Evolutionary conservation across 2,329 filamentous ascomycete genomes (phyloP), one percentile per base, ranked within the genome.

Genomic region (Thielaviopsis populi): DNA sequence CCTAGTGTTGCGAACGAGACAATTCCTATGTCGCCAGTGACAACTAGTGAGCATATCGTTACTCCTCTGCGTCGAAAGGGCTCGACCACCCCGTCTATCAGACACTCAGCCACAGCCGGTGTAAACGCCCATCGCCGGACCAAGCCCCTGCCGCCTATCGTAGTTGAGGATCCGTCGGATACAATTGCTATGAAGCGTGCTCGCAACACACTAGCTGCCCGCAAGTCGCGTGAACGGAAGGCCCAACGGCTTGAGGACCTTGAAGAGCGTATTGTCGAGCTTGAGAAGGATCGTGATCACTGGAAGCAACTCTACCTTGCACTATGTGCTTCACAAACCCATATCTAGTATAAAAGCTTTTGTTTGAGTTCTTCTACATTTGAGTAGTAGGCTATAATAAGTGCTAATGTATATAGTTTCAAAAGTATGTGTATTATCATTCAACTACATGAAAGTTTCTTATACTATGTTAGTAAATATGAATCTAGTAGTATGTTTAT

Each of bases 221-320:
- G 92, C 69, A 96, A 96, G 77, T 96, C 91, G 66, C 86, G 92
- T 62, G 86, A 90, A 71, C 86, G 90, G 68, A 96, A 96, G 78
- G 84, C 89, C 65, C 80, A 87, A 72, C 83, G 86, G 69, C 79
- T 92, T 67, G 85, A 88, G 64, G 83, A 85, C 65, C 79, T 96
- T 56, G 88, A 95, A 77, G 80, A 81, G 46, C 79, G 83, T 70
- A 91, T 95, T 70, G 79, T 78, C 19, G 84, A 87, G 72, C 76
- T 92, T 33, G 80, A 85, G 73, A 78, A 80, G 48, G 83, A 86
- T 72, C 79, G 82, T 69, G 83, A 84, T 73, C 80, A 85, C 71
- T 86, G 83, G 83, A 86, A 84, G 78, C 74, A 74, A 68, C 72
- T 81, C 67, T 81, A 81, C 66, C 71, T 80, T 64, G 73, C 73